Percentiles rank a stretch among this genome's conserved stretches.
phyloP scores from a whole-genome alignment of 805 yeast species.

The Kregervanrija pseudodelftensis region DNA sequence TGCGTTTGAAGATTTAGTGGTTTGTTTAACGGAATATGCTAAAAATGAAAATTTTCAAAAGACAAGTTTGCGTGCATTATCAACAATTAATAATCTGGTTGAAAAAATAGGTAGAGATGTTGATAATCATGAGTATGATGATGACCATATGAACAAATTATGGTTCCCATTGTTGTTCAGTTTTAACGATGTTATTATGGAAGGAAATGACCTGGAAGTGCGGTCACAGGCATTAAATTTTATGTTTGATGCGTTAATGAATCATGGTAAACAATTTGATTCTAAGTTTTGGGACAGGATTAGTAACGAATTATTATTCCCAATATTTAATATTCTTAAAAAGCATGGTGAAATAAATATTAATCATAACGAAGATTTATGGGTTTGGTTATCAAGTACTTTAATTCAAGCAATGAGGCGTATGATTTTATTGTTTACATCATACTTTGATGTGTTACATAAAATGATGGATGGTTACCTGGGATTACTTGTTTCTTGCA shows the following conservation, averaged over 20 bases:
- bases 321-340: conserved; percentile 77
- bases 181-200: conserved; percentile 84
- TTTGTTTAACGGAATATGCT: conserved; percentile 71
- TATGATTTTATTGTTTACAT: conserved; percentile 74
- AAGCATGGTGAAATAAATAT: conserved; percentile 67
- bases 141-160: conserved; percentile 42
- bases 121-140: conserved; percentile 17
- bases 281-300: conserved; percentile 75
- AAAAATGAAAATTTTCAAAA: conserved; percentile 81
- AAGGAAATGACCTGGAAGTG: conserved; percentile 89
- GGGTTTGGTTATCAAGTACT: conserved; percentile 96
- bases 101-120: conserved; percentile 46
- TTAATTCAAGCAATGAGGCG: conserved; percentile 90
- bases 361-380: conserved; percentile 67
- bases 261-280: conserved; percentile 72
- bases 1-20: conserved; percentile 57
- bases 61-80: conserved; percentile 72
- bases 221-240: conserved; percentile 80
- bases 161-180: conserved; percentile 88
- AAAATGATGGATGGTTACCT: conserved; percentile 73
- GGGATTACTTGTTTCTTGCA: conserved; percentile 73
- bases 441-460: conserved; percentile 71
- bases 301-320: conserved; percentile 75
- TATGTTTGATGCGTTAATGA: conserved; percentile 73
- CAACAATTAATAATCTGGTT: conserved; percentile 58